Evolutionary conservation across 2,329 filamentous ascomycete species (phyloP).

Genomic region (Leptographium wingfieldii): DNA sequence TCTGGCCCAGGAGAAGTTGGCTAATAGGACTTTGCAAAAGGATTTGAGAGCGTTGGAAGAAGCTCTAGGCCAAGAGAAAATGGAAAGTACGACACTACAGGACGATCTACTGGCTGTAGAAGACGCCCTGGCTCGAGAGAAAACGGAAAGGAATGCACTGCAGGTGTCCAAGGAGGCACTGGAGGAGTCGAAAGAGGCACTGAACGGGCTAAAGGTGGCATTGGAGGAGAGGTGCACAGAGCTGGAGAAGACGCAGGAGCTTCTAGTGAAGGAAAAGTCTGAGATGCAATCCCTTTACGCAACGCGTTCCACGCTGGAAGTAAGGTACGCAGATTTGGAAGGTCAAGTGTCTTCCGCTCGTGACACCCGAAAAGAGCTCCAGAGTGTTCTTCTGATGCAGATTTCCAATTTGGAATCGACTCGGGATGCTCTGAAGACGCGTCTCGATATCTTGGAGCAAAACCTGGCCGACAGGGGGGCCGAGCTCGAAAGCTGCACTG

Average conservation of each 20-base stretch:
- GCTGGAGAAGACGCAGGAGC: not conserved
- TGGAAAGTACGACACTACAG: too few species aligned
- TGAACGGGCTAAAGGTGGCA: not conserved
- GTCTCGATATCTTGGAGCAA: constrained; percentile 3
- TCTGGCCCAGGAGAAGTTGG: not conserved
- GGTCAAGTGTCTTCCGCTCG: constrained; percentile 5
- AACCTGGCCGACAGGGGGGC: constrained; percentile 1
- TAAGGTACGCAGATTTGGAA: constrained; percentile 4
- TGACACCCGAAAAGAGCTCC: constrained; percentile 6
- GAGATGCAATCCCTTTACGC: not conserved
- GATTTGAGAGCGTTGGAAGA: too few species aligned
- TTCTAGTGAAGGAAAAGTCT: not conserved
- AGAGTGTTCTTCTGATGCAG: constrained; percentile 8
- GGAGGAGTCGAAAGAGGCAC: not conserved
- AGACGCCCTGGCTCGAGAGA: not conserved
- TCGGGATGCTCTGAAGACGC: constrained; percentile 6
- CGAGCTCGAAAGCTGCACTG: not conserved
- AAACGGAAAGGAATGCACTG: not conserved
- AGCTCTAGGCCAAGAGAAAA: too few species aligned
- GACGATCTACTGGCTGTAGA: too few species aligned
- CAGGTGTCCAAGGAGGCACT: not conserved
- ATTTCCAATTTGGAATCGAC: constrained; percentile 9
- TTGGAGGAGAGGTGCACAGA: not conserved
- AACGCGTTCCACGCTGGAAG: constrained; percentile 1
- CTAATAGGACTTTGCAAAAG: too few species aligned